Conservation (phyloP, 192 early-diverging fungal species). For the Chytriomyces sp. region DNA sequence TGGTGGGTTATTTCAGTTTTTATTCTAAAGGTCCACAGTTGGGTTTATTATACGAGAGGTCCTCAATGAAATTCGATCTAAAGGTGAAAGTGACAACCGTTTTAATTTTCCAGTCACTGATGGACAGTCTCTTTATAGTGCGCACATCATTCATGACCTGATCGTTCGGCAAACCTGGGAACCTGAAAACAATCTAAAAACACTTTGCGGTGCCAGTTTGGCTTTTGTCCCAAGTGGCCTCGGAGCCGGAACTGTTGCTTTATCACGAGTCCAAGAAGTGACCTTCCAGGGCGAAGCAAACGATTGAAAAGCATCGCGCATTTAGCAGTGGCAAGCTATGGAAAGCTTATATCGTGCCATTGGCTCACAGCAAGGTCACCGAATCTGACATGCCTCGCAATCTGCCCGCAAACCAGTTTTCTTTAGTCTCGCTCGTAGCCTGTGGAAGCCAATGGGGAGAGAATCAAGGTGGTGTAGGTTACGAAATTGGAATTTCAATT, state of each 20-base stretch:
- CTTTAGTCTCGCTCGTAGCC: slow-evolving; percentile 64
- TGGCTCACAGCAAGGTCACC: slow-evolving; percentile 38
- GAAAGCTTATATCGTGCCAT: background rate
- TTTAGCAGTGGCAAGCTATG: background rate
- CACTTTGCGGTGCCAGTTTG: too few relatives aligned
- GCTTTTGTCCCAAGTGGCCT: background rate
- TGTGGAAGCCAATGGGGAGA: slow-evolving; percentile 56
- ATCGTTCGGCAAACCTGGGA: too few relatives aligned
- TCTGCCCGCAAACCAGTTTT: slow-evolving; percentile 49
- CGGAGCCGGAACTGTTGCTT: background rate
- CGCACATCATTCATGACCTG: too few relatives aligned
- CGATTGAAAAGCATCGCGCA: background rate
- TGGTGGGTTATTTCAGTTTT: too few relatives aligned
- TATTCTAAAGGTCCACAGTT: too few relatives aligned
- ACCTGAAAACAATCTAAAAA: too few relatives aligned
- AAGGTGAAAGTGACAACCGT: too few relatives aligned
- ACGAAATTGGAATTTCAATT: too few relatives aligned
- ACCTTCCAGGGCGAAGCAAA: background rate
- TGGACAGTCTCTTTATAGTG: too few relatives aligned
- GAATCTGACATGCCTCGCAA: slow-evolving; percentile 54
- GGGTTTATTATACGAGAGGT: too few relatives aligned
- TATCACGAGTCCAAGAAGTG: background rate
- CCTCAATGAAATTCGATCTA: too few relatives aligned
- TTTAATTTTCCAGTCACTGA: too few relatives aligned
- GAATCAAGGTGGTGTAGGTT: slow-evolving; percentile 62